Conservation (phyloP, 1,284 basidiomycete species). For the Cutaneotrichosporon cutaneum region DNA sequence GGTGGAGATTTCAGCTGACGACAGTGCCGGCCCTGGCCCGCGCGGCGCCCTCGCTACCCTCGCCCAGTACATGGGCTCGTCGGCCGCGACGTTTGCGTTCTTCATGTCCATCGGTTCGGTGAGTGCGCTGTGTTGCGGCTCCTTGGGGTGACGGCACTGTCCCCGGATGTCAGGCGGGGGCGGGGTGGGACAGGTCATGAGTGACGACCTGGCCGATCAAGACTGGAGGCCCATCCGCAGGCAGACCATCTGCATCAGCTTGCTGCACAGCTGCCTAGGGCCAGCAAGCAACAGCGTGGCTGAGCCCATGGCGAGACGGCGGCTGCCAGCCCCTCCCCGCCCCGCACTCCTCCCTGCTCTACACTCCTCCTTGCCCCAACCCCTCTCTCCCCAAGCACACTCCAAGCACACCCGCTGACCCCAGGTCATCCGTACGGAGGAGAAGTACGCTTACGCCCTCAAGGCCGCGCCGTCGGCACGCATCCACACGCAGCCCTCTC, state of each 20-base stretch:
- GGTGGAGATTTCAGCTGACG: background rate
- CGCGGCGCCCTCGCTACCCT: constrained; percentile 81
- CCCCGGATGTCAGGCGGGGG: no score
- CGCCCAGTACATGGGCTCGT: constrained; percentile 85
- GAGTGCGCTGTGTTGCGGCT: constrained; percentile 27
- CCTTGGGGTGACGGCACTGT: no score
- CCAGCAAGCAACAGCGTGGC: no score
- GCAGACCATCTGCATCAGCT: no score
- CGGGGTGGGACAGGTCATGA: no score
- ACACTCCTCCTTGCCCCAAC: no score
- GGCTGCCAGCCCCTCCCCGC: no score
- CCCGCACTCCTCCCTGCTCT: no score
- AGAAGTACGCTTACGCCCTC: constrained; percentile 9
- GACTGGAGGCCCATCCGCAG: no score
- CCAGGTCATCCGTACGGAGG: constrained; percentile 9
- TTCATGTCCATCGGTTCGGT: constrained; percentile 55
- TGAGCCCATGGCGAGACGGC: no score
- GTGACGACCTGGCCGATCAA: no score
- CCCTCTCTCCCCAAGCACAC: background rate
- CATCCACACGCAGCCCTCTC: constrained; percentile 3
- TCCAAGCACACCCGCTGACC: background rate
- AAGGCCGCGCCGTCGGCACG: background rate
- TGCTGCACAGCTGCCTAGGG: no score
- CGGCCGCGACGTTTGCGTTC: constrained; percentile 53
- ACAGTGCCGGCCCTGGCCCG: constrained; percentile 79